Evolutionary conservation across 2,329 filamentous ascomycete species (phyloP).

Genomic region (Fusarium phyllophilum): DNA sequence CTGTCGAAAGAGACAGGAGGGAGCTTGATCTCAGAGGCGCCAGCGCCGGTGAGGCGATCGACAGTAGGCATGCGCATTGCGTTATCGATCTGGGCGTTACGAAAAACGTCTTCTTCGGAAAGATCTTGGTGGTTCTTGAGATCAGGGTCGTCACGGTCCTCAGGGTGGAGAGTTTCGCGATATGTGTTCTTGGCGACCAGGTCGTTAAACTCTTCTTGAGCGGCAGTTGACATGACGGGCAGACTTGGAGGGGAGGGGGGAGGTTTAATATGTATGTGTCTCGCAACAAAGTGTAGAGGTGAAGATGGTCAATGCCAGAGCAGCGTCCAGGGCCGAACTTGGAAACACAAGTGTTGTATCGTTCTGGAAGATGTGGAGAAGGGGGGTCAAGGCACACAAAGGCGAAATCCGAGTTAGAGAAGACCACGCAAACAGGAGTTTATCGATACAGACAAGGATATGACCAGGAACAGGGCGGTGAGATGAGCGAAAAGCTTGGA

Average conservation of each 20-base stretch:
- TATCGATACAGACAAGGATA: slow-evolving; percentile 30
- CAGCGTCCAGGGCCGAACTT: slow-evolving; percentile 23
- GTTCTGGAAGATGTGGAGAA: slow-evolving; percentile 50
- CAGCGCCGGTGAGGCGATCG: slow-evolving; percentile 52
- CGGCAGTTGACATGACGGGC: slow-evolving; percentile 66
- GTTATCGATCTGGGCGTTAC: slow-evolving; percentile 66
- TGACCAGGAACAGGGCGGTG: slow-evolving; percentile 40
- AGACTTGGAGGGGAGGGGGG: slow-evolving; percentile 18
- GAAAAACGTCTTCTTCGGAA: slow-evolving; percentile 66
- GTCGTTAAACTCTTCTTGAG: slow-evolving; percentile 74
- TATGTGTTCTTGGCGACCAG: slow-evolving; percentile 67
- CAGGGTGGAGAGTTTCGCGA: slow-evolving; percentile 62
- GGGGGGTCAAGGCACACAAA: slow-evolving; percentile 36
- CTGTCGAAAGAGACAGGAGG: slow-evolving; percentile 71
- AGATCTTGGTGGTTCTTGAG: slow-evolving; percentile 62
- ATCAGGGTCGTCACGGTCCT: slow-evolving; percentile 64
- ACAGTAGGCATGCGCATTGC: slow-evolving; percentile 72
- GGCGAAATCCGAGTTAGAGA: slow-evolving; percentile 40
- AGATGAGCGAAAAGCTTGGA: slow-evolving; percentile 38
- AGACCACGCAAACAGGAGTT: slow-evolving; percentile 16
- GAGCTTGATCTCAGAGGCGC: slow-evolving; percentile 64
- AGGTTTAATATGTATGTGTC: slow-evolving; percentile 44
- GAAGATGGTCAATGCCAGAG: slow-evolving; percentile 36
- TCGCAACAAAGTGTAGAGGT: slow-evolving; percentile 25
- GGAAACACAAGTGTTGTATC: slow-evolving; percentile 41